Base-by-base conservation (phyloP, 2,329 filamentous ascomycete species). In the Polytolypa hystricis region DNA sequence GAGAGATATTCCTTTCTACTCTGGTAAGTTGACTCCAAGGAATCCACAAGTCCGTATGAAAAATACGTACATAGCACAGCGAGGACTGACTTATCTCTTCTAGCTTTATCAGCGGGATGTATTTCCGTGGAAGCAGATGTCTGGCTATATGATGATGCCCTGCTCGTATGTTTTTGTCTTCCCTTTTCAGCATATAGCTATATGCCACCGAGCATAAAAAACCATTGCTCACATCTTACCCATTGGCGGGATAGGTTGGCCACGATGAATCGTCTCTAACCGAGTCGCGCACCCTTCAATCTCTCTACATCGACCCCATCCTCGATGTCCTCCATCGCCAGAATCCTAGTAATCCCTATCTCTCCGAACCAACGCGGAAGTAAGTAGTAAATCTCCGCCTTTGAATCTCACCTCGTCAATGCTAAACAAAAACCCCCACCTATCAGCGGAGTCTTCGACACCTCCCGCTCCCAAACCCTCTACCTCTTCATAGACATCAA, bases 401-500 rank as follows among this genome's bases (percentile, higher is more conserved):
- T 29, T 30, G 3, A 14, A 9, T 15, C 10, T 5, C 16, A 25
- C n/a, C 4, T 10, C n/a, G 2, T 23, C 15, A 11, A 19, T 20
- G 18, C 14, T 16, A n/a, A 35, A 5, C 15, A 11, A 5, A 19
- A 20, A 42, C 30, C 2, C 17, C 32, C 5, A 16, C 26, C 35
- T 42, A 17, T 36, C 31, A 62, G 59, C 48, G 76, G 76, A 21
- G 71, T 80, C 10, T 80, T 68, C 49, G 76, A 80, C 53, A 72
- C 72, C 1, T 49, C 50, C 21, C 50, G 58, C 1, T 61, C 53
- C 4, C 74, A 79, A 52, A 79, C 75, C 0, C 62, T 81, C 4
- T 78, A 77, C 57, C 62, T 80, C 31, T 78, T 77, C 55, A 69
- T 80, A 40, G 76, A 80, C 49, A 48, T 77, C 40, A 80, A 80